Evolutionary conservation across 208 protist genomes (phyloP).

Genomic region (Trypanosomatidae sp.): DNA sequence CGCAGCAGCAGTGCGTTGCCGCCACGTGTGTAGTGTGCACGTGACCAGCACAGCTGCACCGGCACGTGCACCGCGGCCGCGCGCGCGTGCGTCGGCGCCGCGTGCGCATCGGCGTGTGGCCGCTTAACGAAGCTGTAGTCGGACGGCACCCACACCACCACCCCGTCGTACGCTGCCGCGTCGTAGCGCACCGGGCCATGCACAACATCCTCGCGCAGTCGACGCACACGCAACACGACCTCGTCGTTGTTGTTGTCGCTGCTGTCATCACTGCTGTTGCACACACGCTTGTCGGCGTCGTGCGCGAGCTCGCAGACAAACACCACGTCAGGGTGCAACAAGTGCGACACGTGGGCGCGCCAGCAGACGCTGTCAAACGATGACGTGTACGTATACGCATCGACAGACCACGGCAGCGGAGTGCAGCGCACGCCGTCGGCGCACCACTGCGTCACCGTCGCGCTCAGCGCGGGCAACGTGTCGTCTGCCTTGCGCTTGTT

Average conservation of each 20-base stretch:
- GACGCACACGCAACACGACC: slow-evolving; percentile 2
- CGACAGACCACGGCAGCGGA: too few relatives aligned
- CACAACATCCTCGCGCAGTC: slow-evolving; percentile 19
- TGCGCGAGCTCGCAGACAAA: too few relatives aligned
- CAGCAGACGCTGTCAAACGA: too few relatives aligned
- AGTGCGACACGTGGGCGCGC: too few relatives aligned
- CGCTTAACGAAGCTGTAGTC: slow-evolving; percentile 7
- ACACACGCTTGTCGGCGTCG: too few relatives aligned
- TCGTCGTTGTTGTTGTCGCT: background rate
- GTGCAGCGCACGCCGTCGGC: too few relatives aligned
- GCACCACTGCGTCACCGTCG: too few relatives aligned
- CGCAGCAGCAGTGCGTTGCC: slow-evolving; percentile 29
- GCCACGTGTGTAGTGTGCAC: slow-evolving; percentile 3
- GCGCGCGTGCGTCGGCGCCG: slow-evolving; percentile 9
- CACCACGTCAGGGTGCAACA: too few relatives aligned
- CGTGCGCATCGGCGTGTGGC: background rate
- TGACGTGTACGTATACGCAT: too few relatives aligned
- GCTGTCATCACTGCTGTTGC: too few relatives aligned
- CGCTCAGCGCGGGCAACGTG: too few relatives aligned
- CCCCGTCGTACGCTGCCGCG: slow-evolving; percentile 21
- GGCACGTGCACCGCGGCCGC: slow-evolving; percentile 13
- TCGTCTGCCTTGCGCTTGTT: too few relatives aligned
- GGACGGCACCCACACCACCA: slow-evolving; percentile 50
- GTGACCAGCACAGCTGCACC: slow-evolving; percentile 27
- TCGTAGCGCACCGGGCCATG: slow-evolving; percentile 10